Percentiles rank a stretch among this genome's conserved stretches.
These are phyloP conservation scores for Fraxinus sp. DNA, from an alignment of 305 asterid genomes.

Conservation along the genomic window DNA sequence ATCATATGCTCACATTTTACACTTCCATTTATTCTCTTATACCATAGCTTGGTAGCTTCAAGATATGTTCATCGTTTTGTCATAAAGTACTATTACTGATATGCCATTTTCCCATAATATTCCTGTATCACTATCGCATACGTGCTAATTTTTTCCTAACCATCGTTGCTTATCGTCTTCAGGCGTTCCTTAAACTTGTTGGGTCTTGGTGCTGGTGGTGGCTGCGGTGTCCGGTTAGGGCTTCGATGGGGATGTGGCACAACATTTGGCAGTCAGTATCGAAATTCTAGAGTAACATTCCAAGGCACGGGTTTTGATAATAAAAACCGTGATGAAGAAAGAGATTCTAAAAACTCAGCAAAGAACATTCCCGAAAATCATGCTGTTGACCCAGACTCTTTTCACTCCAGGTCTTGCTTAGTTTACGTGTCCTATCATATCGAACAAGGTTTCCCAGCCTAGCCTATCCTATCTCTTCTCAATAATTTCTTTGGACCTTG, in stretches of 20 bases:
- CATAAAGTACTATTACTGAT: background rate
- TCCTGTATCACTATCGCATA: background rate
- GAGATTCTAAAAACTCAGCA: slow-evolving; percentile 34
- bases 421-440: too few species aligned
- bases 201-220: slow-evolving; percentile 93
- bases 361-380: slow-evolving; percentile 33
- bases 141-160: background rate
- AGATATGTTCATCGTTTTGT: background rate
- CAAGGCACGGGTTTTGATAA: slow-evolving; percentile 53
- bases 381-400: background rate
- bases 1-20: background rate
- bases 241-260: slow-evolving; percentile 93
- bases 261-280: slow-evolving; percentile 76
- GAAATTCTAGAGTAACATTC: slow-evolving; percentile 58
- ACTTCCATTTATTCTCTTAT: background rate
- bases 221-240: slow-evolving; percentile 81
- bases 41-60: background rate
- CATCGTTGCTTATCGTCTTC: slow-evolving; percentile 19
- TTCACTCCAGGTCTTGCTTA: too few species aligned
- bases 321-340: slow-evolving; percentile 37
- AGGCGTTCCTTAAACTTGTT: slow-evolving; percentile 74
- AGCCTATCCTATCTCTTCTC: slow-evolving; percentile 8
- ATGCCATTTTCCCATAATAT: background rate
- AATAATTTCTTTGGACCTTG: slow-evolving; percentile 21
- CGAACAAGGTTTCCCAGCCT: too few species aligned